Evolutionary conservation across 495 filamentous ascomycete genomes (phyloP).

Genomic region (Neurospora pannonica): DNA sequence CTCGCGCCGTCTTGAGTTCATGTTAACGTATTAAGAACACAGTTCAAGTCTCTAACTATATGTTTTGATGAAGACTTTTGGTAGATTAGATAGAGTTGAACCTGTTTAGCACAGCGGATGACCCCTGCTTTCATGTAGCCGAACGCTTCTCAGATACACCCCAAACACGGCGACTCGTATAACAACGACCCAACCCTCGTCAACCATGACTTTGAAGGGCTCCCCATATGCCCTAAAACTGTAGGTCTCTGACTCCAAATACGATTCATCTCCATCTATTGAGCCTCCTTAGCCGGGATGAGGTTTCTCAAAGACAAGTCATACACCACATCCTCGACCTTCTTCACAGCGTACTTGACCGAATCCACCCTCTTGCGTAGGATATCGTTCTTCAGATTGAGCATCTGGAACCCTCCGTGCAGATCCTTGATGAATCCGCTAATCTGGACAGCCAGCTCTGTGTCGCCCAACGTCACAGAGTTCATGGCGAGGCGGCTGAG

Average conservation of each 20-base stretch:
- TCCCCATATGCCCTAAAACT: neutral
- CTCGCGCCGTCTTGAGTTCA: neutral
- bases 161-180: neutral
- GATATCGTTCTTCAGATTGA: conserved; percentile 94
- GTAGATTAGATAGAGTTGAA: neutral
- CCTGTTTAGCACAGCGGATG: neutral
- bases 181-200: neutral
- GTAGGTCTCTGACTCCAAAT: neutral
- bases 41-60: too few relatives aligned
- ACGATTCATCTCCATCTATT: conserved; percentile 4
- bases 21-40: neutral
- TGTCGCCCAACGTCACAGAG: conserved; percentile 88
- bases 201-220: neutral
- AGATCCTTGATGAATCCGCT: conserved; percentile 90
- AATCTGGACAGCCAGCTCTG: conserved; percentile 71
- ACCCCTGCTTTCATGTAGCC: neutral
- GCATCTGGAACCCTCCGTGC: conserved; percentile 88
- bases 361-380: conserved; percentile 80
- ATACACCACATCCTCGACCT: conserved; percentile 96
- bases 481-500: conserved; percentile 90
- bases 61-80: neutral
- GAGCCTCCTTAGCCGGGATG: conserved; percentile 41
- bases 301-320: conserved; percentile 82
- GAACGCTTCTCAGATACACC: neutral
- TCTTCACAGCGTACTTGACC: conserved; percentile 96